Evolutionary conservation across 2,329 filamentous ascomycete genomes (phyloP).

Genomic region (Pseudopyricularia cyperi): DNA sequence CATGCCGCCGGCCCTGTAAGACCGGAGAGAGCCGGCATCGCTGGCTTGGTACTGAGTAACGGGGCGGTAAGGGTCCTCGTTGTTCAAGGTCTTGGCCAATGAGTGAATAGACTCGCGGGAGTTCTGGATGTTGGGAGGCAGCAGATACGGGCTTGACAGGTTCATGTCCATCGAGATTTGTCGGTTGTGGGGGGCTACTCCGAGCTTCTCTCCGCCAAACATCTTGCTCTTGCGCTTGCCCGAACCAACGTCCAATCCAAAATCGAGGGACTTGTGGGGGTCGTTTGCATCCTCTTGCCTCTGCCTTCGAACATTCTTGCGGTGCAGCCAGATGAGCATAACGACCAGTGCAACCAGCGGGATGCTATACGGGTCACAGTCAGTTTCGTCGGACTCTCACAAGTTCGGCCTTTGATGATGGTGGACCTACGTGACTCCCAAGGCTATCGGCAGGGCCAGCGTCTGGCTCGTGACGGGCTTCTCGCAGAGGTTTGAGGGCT

Average conservation of each 20-base stretch:
- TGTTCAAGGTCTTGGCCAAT: conserved; percentile 60
- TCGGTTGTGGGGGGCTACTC: conserved; percentile 24
- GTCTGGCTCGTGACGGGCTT: conserved; percentile 41
- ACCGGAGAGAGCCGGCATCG: conserved; percentile 43
- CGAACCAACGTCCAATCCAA: conserved; percentile 46
- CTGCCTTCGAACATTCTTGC: conserved; percentile 60
- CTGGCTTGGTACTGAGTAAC: conserved; percentile 42
- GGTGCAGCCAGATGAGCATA: conserved; percentile 65
- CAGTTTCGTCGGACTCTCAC: too few relatives aligned
- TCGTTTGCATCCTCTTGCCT: conserved; percentile 70
- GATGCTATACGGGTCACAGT: conserved; percentile 46
- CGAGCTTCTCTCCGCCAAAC: conserved; percentile 39
- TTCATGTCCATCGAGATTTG: conserved; percentile 63
- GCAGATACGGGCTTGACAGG: conserved; percentile 75
- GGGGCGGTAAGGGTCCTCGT: conserved; percentile 75
- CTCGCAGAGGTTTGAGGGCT: conserved; percentile 37
- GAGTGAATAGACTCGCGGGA: conserved; percentile 83
- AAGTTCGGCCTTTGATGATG: background rate
- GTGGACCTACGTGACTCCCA: conserved; percentile 57
- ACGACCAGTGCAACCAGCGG: conserved; percentile 55
- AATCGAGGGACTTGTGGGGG: conserved; percentile 84
- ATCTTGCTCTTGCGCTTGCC: conserved; percentile 30
- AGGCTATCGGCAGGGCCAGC: conserved; percentile 52
- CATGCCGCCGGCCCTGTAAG: conserved; percentile 28
- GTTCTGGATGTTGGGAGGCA: conserved; percentile 67